phyloP scores from a whole-genome alignment of 495 filamentous ascomycete genomes.

The Penicillium fimorum region DNA sequence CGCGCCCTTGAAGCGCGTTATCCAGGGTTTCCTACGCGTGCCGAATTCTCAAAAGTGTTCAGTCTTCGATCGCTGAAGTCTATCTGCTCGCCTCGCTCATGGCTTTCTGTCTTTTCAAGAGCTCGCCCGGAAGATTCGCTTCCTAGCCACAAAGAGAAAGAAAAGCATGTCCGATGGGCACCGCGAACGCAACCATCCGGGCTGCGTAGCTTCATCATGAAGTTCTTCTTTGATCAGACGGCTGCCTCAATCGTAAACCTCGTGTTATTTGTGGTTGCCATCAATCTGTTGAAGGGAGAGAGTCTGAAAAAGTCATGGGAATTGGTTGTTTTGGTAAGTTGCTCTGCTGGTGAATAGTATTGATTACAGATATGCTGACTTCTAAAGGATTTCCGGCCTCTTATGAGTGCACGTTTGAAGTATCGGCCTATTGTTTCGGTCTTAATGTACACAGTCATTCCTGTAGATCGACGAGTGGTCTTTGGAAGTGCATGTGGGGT shows the following conservation, averaged over 20 bases:
- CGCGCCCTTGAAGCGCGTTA: constrained; percentile 54
- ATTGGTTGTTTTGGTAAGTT: constrained; percentile 40
- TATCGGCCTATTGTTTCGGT: constrained; percentile 82
- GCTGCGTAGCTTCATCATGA: constrained; percentile 69
- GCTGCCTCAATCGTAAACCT: constrained; percentile 76
- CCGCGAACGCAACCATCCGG: constrained; percentile 29
- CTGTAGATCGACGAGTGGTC: constrained; percentile 70
- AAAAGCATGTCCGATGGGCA: constrained; percentile 36
- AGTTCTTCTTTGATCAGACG: constrained; percentile 81
- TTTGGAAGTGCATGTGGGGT: constrained; percentile 78
- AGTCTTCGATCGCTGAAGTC: constrained; percentile 15
- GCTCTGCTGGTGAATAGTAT: not conserved
- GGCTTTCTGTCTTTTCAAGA: constrained; percentile 32
- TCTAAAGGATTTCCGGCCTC: constrained; percentile 59
- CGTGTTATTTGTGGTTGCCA: constrained; percentile 63
- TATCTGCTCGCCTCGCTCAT: constrained; percentile 40
- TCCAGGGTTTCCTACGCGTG: constrained; percentile 44
- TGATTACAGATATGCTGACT: constrained; percentile 7
- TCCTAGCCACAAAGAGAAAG: constrained; percentile 42
- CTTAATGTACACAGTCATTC: constrained; percentile 77
- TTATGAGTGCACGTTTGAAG: constrained; percentile 73
- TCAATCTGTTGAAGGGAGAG: constrained; percentile 53
- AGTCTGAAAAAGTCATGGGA: constrained; percentile 25
- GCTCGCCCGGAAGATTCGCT: constrained; percentile 32
- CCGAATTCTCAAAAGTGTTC: constrained; percentile 21